Evolutionary conservation across 2,329 filamentous ascomycete genomes (phyloP), one percentile per base, ranked within the genome.

Genomic region (Apiospora kogelbergensis): DNA sequence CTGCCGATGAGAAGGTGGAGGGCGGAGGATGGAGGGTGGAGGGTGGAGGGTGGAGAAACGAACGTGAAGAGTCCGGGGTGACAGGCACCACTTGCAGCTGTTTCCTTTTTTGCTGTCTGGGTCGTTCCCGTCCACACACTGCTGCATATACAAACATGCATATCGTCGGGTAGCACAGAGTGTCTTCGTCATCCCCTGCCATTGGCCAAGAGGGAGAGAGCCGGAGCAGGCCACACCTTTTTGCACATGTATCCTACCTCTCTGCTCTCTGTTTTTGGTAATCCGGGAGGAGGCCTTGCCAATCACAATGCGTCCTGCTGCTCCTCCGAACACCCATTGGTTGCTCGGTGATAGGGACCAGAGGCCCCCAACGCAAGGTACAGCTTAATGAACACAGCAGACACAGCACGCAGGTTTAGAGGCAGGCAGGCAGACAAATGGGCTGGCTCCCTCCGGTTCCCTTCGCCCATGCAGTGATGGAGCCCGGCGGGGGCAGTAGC

Each of bases 41-140:
- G n/a, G n/a, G n/a, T n/a, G n/a, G n/a, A n/a, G n/a, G n/a, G n/a
- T n/a, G n/a, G n/a, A n/a, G n/a, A 42, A 44, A 40, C n/a, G 37
- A 42, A 65, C 63, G 10, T 24, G 37, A n/a, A 37, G 53, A 65
- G 63, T 65, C 63, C 41, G 63, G 63, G 63, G 63, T 65, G 63
- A 65, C 63, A 65, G 63, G 41, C 41, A 65, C 63, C 44, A 65
- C 33, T 33, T 33, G 33, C 33, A 33, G 33, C 7, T 33, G 63
- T 65, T 65, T 33, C 45, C 41, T 45, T 60, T 37, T 37, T 30
- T 37, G 53, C 20, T 60, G 30, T n/a, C 53, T 17, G 37, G 17
- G 11, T 37, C 30, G 13, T 13, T 60, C 53, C 46, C 53, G 24
- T 53, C 24, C 24, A 53, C 46, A 48, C 46, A 53, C 7, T 3